Conservation (phyloP, 805 yeast genomes). For the Myxozyma vanderwaltii region DNA sequence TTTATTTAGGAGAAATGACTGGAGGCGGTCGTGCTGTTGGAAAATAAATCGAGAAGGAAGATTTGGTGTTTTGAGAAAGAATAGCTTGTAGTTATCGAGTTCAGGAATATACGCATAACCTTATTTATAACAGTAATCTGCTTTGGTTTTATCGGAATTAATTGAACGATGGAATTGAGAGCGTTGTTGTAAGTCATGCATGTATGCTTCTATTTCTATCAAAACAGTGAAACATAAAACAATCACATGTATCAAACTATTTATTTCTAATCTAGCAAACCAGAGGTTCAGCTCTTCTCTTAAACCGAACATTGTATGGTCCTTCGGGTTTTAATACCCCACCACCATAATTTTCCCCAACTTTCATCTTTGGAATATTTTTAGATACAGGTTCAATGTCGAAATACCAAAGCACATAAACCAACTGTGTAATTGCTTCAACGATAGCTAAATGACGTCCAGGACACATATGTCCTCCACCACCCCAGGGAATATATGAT, state of each 20-base stretch:
- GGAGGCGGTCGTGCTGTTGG: too few relatives aligned
- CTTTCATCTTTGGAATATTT: background rate
- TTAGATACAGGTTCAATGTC: conserved; percentile 16
- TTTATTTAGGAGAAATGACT: too few relatives aligned
- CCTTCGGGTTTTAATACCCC: conserved; percentile 17
- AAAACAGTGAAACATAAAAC: too few relatives aligned
- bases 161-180: too few relatives aligned
- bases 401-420: conserved; percentile 25
- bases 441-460: conserved; percentile 23
- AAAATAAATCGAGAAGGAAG: too few relatives aligned
- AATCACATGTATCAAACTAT: background rate
- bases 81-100: too few relatives aligned
- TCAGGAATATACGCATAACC: too few relatives aligned
- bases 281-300: conserved; percentile 4
- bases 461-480: conserved; percentile 25
- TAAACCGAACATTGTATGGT: conserved; percentile 5
- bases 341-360: conserved; percentile 13
- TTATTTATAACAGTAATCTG: too few relatives aligned
- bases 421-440: conserved; percentile 26
- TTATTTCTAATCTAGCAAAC: background rate
- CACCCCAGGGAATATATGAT: conserved; percentile 19
- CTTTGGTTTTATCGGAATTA: too few relatives aligned
- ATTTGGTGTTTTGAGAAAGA: too few relatives aligned
- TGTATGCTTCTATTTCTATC: too few relatives aligned
- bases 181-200: too few relatives aligned